These are phyloP conservation scores for Daldinia grandis DNA, from an alignment of 495 filamentous ascomycete species.

Conservation along the genomic window DNA sequence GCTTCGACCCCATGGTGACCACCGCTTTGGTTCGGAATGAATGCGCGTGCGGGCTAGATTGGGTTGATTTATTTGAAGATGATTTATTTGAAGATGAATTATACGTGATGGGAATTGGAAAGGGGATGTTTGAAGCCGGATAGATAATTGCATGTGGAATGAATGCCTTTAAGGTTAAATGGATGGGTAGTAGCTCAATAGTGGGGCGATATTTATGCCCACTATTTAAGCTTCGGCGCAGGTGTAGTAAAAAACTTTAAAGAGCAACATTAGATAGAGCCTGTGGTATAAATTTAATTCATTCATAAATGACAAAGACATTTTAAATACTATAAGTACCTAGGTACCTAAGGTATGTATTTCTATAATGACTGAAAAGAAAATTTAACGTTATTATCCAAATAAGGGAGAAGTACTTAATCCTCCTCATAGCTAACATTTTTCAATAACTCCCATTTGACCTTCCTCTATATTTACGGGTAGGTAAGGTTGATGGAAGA, in stretches of 20 bases:
- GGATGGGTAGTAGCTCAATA: background rate
- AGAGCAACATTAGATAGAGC: background rate
- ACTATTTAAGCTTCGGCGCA: background rate
- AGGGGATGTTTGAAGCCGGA: background rate
- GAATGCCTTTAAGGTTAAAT: background rate
- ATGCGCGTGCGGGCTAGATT: background rate
- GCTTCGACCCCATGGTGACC: conserved; percentile 45
- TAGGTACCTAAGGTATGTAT: too few species aligned
- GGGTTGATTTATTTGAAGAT: too few species aligned
- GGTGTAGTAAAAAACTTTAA: background rate
- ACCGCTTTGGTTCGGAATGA: background rate
- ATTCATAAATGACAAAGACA: too few species aligned
- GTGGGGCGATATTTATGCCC: background rate
- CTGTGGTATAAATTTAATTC: too few species aligned
- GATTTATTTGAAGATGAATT: background rate
- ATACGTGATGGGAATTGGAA: background rate
- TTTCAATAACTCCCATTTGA: background rate
- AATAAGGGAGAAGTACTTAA: too few species aligned
- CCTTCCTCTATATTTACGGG: background rate
- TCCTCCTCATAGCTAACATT: background rate
- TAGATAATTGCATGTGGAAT: background rate
- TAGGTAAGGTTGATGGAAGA: background rate
- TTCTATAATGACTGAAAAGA: too few species aligned
- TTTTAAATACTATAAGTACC: too few species aligned
- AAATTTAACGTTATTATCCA: too few species aligned